These are phyloP conservation scores for Lasiodiplodia sp. DNA, from an alignment of 2,329 filamentous ascomycete species.

Conservation along the genomic window DNA sequence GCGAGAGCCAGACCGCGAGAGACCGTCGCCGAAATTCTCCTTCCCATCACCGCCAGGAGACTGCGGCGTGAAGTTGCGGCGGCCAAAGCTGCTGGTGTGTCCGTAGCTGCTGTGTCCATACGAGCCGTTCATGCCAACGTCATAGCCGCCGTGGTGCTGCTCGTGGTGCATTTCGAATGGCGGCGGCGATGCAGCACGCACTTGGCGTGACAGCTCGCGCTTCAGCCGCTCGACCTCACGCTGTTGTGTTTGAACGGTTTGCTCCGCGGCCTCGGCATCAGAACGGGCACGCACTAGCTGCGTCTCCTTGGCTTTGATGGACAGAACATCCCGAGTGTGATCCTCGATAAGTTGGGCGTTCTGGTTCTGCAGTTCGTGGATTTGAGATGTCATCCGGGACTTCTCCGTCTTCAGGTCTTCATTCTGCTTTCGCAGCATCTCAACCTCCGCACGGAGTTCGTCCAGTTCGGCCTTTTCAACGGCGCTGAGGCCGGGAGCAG, in stretches of 20 bases:
- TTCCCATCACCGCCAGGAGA: constrained; percentile 54
- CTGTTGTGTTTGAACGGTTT: constrained; percentile 81
- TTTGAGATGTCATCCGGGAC: constrained; percentile 81
- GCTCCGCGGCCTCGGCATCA: constrained; percentile 87
- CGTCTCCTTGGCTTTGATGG: constrained; percentile 98
- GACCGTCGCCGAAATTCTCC: constrained; percentile 52
- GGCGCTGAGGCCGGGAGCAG: constrained; percentile 69
- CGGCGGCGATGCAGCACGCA: constrained; percentile 63
- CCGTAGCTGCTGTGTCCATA: constrained; percentile 62
- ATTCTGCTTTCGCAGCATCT: constrained; percentile 74
- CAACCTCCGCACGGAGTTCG: constrained; percentile 83
- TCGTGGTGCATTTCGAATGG: constrained; percentile 53
- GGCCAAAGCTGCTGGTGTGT: constrained; percentile 41
- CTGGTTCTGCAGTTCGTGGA: constrained; percentile 94
- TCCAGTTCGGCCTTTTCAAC: constrained; percentile 93
- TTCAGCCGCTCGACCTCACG: constrained; percentile 93
- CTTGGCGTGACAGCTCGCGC: constrained; percentile 72
- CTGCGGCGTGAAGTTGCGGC: constrained; percentile 38
- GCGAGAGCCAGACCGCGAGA: constrained; percentile 38
- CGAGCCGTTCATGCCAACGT: constrained; percentile 67
- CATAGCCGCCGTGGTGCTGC: constrained; percentile 51
- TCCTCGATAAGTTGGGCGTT: constrained; percentile 97
- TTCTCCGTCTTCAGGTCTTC: constrained; percentile 86
- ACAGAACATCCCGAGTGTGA: constrained; percentile 91
- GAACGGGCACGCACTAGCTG: constrained; percentile 91